A percentile compares a stretch with the other conserved stretches of the same genome.
These are phyloP conservation scores for Limnomonas spitsbergensis DNA, from an alignment of 139 green algal genomes.

Conservation along the genomic window DNA sequence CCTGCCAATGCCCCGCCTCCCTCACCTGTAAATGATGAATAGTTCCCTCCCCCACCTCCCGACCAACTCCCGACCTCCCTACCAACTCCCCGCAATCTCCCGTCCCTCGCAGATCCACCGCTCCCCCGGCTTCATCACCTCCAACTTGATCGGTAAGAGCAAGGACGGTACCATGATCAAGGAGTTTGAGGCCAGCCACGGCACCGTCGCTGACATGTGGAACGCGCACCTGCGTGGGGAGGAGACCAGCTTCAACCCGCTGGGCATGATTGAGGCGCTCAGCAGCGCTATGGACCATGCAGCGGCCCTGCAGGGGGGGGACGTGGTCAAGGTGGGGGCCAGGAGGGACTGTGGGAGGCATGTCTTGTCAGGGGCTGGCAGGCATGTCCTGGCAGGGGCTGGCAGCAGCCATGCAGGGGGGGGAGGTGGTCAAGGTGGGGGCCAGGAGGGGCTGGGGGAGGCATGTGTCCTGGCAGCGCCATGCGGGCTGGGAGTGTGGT, in stretches of 20 bases:
- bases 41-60: too few species aligned
- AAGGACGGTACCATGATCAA: background rate
- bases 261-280: background rate
- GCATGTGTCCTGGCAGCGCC: background rate
- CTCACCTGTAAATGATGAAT: too few species aligned
- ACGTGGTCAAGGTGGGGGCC: background rate
- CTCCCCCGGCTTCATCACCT: background rate
- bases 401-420: background rate
- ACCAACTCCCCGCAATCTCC: too few species aligned
- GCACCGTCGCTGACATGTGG: background rate
- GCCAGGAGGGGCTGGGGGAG: background rate
- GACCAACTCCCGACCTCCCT: too few species aligned
- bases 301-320: background rate
- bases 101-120: background rate
- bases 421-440: background rate
- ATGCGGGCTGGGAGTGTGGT: background rate
- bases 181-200: slow-evolving; percentile 2
- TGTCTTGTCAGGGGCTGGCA: background rate
- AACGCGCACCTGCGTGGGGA: background rate
- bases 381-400: background rate
- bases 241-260: background rate
- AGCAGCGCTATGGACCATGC: background rate
- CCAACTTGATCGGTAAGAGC: slow-evolving; percentile 2
- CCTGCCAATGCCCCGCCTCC: too few species aligned
- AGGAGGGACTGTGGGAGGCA: background rate